A percentile compares a stretch with the other conserved stretches of the same genome.
These are phyloP conservation scores for Leucaena leucocephala DNA, from an alignment of 306 rosid species.

Conservation along the genomic window DNA sequence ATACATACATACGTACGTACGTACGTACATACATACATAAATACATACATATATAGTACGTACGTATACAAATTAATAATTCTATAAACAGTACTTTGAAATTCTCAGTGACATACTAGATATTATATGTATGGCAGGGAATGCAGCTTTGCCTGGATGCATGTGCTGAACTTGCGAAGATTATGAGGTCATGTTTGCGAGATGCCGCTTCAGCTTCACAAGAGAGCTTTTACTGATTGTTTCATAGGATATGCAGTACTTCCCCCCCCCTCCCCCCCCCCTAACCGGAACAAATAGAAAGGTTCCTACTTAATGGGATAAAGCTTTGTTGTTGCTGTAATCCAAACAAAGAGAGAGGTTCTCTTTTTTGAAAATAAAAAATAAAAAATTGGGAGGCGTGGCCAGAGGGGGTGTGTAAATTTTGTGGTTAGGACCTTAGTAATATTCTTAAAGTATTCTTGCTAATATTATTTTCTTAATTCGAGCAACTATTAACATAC, in stretches of 20 bases:
- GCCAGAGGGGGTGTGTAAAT: background rate
- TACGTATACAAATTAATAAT: background rate
- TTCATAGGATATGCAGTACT: background rate
- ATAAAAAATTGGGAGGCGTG: background rate
- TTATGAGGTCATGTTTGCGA: constrained; percentile 70
- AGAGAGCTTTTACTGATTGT: constrained; percentile 12
- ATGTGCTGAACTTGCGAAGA: constrained; percentile 74
- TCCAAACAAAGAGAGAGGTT: background rate
- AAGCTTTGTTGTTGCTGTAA: too few species aligned
- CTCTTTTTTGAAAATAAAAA: background rate
- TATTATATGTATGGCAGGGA: constrained; percentile 50
- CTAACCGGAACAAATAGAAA: too few species aligned
- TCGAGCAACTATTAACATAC: background rate
- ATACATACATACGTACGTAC: background rate
- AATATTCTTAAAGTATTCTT: background rate
- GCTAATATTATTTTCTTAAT: background rate
- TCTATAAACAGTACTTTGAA: background rate
- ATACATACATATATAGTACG: background rate
- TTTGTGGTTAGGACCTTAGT: background rate
- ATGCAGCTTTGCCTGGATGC: constrained; percentile 90
- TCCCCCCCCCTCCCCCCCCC: background rate
- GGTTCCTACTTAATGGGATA: too few species aligned
- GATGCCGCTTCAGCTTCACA: constrained; percentile 43
- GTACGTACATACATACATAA: background rate
- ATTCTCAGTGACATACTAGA: background rate